Conservation (phyloP, 2,329 filamentous ascomycete species). For the Fusarium zealandicum region DNA sequence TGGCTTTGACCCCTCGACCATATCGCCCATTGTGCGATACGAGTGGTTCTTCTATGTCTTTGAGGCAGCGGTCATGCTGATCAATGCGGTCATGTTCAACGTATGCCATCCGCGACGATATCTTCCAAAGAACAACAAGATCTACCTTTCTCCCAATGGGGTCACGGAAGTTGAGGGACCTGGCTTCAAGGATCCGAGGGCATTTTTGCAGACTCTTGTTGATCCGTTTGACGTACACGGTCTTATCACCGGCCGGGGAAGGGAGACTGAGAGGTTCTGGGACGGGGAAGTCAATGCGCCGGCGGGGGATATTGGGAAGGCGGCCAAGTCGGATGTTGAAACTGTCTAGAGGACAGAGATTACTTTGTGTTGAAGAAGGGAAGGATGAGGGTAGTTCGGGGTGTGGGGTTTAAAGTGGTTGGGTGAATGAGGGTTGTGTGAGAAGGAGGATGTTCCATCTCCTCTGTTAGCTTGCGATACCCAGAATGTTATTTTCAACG, state of each 20-base stretch:
- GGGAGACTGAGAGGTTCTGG: conserved; percentile 48
- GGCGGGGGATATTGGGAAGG: not conserved
- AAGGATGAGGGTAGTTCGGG: not conserved
- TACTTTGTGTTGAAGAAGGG: not conserved
- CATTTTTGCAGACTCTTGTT: conserved; percentile 51
- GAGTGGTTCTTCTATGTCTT: conserved; percentile 68
- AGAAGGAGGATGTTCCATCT: too few relatives aligned
- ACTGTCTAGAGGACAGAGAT: conserved; percentile 2
- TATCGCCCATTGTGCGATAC: conserved; percentile 59
- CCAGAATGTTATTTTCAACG: too few relatives aligned
- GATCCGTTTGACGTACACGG: conserved; percentile 52
- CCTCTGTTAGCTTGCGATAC: too few relatives aligned
- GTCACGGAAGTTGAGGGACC: conserved; percentile 56
- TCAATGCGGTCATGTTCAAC: conserved; percentile 60
- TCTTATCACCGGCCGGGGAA: conserved; percentile 44
- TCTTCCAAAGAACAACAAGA: conserved; percentile 56
- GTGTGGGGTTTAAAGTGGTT: not conserved
- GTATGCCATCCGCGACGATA: conserved; percentile 58
- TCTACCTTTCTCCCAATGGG: conserved; percentile 60
- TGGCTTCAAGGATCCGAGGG: conserved; percentile 58
- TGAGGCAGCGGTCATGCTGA: conserved; percentile 61
- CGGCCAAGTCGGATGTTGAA: conserved; percentile 7
- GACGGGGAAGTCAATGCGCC: conserved; percentile 29
- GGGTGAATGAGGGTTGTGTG: not conserved
- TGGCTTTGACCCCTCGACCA: conserved; percentile 45